Conservation (phyloP, 139 green algal species). For the Auxenochlorella pyrenoidosa region DNA sequence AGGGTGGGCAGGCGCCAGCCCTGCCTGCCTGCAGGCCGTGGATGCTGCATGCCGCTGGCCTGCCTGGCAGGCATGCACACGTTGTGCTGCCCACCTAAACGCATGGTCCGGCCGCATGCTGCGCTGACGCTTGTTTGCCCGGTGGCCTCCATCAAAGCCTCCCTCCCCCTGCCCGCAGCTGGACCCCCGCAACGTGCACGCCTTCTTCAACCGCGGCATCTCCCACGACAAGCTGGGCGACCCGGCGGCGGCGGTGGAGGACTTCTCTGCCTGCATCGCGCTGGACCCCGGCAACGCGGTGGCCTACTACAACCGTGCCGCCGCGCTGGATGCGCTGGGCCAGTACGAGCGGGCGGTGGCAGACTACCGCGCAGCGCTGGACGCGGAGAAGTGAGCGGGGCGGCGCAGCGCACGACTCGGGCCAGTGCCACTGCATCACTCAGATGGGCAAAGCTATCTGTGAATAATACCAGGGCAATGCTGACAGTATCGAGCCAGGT, state of each 20-base stretch:
- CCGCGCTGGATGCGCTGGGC: constrained; percentile 60
- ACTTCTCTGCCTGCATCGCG: constrained; percentile 65
- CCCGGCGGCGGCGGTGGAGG: constrained; percentile 57
- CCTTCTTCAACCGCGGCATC: constrained; percentile 62
- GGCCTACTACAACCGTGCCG: constrained; percentile 67
- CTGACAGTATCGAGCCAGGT: too few relatives aligned
- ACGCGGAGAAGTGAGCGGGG: constrained; percentile 28
- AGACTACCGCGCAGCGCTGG: constrained; percentile 62
- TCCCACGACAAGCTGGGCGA: constrained; percentile 67
- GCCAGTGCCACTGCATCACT: too few relatives aligned
- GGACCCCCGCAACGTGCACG: constrained; percentile 15
- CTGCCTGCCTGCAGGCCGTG: too few relatives aligned
- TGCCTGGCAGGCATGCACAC: background rate
- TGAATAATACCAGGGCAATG: too few relatives aligned
- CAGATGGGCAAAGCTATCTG: too few relatives aligned
- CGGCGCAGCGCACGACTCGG: too few relatives aligned
- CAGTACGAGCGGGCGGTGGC: constrained; percentile 55
- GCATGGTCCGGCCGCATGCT: background rate
- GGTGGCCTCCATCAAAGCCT: too few relatives aligned
- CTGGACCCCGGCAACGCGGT: constrained; percentile 68
- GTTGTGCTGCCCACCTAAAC: background rate
- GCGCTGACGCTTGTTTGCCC: too few relatives aligned
- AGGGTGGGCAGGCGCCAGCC: background rate
- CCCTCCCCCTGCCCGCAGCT: background rate
- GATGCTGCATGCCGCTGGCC: background rate